Base-by-base conservation (phyloP, 2,329 filamentous ascomycete species). In the Beauveria brongniartii region DNA sequence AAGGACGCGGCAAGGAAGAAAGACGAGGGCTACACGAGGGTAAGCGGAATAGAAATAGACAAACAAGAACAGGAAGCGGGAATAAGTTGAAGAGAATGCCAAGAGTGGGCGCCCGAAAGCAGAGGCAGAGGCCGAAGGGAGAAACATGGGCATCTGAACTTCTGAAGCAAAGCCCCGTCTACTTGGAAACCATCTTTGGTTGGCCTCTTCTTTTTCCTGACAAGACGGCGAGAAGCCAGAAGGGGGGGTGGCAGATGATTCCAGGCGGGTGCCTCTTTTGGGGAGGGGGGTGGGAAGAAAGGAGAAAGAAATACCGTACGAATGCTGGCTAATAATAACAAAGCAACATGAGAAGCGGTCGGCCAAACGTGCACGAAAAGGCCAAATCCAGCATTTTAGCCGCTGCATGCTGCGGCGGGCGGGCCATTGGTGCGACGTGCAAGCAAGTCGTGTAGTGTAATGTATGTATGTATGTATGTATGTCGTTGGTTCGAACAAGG, bases 291-390 rank as follows among this genome's bases (percentile, higher is more conserved):
- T 34, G 30, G 30, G 1, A 12, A 34, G 12, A 14, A 2, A 34
- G 24, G 14, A 24, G 18, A 1, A 18, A 18, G 16, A 18, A 40
- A 43, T 58, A 58, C n/a, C 30, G 12, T 28, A 22, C 12, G 1
- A 34, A 52, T 59, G 47, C 56, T 37, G 37, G 56, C 12, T 44
- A 58, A 59, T 52, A 59, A 59, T 52, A 59, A 59, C 55, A 58
- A 51, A 30, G 47, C n/a, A 40, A 8, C 34, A 34, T 18, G 50
- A 22, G 9, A 50, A 26, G 12, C 22, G 34, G 20, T 8, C 7
- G 3, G 14, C 2, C 14, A 12, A 12, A 12, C 22, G 7, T 55
- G 30, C 40, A 43, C n/a, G 30, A 34, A 34, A 34, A 34, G 30
- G 12, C 30, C 30, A 34, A 34, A 34, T 34, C 9, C 30, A 34